Evolutionary conservation across 768 basidiomycete genomes (phyloP), one percentile per base, ranked within the genome.

Genomic region (Russula brevipes): DNA sequence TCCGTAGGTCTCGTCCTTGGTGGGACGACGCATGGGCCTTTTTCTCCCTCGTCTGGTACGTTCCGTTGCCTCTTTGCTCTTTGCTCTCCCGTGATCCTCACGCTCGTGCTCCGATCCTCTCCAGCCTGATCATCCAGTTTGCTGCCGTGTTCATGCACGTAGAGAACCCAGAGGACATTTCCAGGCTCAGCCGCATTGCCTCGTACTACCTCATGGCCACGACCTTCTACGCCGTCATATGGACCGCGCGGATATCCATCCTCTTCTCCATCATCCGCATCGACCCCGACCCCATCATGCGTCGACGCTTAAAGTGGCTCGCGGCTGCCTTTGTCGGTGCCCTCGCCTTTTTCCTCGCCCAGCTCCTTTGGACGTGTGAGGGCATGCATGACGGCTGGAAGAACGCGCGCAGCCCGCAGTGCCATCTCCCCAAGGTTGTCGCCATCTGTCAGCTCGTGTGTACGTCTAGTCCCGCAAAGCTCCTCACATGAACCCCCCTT

Each of bases 251-350:
- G 19, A 72, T 82, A n/a, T 78, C 81, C 31, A 82, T 83, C 49
- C 71, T 84, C 7, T 81, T 81, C 71, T 82, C 82, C 6, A 76
- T 84, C 63, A 78, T 83, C 57, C 80, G 83, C 42, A 76, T 83
- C 67, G 79, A 80, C 57, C 78, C 79, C 1, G 75, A 76, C 54
- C 61, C 66, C 11, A n/a, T 56, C n/a, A 64, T 50, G 51, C 59
- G 58, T 4, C 39, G 33, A 31, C 54, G 61, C 17, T 47, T 71
- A 12, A 53, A 39, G 44, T 66, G 67, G 55, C 61, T 68, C 1
- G 68, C 70, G 30, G 62, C 12, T 14, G 52, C 67, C 12, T 69
- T 70, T 58, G 61, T 80, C n/a, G 76, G 74, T 1, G 66, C 70
- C 24, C 11, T 74, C 1, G 75, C 74, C 69, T 66, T 82, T 59